phyloP scores from a whole-genome alignment of 176 grass and related monocot species.

The Dendrocalamus sinicus region DNA sequence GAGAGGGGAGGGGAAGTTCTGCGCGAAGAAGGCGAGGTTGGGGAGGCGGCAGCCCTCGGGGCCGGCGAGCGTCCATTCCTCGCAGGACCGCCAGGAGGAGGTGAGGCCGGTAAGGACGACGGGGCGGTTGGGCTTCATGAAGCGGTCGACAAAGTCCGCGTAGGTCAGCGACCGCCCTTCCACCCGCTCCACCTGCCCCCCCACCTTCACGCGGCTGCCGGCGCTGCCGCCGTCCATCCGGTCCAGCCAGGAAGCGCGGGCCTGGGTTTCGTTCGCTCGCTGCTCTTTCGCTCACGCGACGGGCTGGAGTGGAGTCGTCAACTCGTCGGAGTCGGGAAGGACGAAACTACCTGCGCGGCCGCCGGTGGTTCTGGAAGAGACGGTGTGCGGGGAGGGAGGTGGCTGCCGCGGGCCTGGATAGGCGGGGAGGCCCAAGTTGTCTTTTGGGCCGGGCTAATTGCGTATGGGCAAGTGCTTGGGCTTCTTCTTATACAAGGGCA shows the following conservation, averaged over 20 bases:
- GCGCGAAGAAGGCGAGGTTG: conserved; percentile 52
- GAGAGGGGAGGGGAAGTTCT: conserved; percentile 40
- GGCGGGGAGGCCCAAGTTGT: too few species aligned
- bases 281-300: neutral
- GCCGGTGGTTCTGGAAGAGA: too few species aligned
- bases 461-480: too few species aligned
- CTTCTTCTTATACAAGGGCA: too few species aligned
- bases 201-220: conserved; percentile 51
- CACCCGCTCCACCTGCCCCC: conserved; percentile 78
- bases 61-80: conserved; percentile 58
- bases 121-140: conserved; percentile 69
- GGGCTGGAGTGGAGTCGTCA: neutral
- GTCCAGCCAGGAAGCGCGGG: neutral
- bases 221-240: conserved; percentile 19
- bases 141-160: conserved; percentile 70
- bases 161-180: conserved; percentile 62
- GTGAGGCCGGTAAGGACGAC: conserved; percentile 88
- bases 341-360: neutral
- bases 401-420: too few species aligned
- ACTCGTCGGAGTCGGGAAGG: neutral
- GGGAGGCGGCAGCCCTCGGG: conserved; percentile 40
- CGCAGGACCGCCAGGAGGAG: conserved; percentile 58
- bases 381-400: too few species aligned
- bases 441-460: too few species aligned
- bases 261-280: neutral